Base-by-base conservation (phyloP, 2,329 filamentous ascomycete species). In the Curvularia sp. region DNA sequence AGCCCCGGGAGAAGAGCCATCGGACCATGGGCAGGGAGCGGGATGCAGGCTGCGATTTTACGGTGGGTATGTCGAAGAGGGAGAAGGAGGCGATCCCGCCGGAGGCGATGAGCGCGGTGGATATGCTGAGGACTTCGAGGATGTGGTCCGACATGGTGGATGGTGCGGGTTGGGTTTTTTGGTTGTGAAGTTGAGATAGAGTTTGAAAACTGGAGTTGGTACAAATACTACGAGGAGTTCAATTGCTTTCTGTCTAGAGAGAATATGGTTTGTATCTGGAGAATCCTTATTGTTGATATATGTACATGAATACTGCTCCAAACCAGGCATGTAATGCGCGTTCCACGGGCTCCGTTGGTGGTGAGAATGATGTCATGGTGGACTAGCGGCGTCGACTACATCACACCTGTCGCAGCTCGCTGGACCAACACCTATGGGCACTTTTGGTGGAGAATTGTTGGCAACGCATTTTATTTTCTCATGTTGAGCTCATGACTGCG, bases 1-100 rank as follows among this genome's bases (percentile, higher is more conserved):
- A 77, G 50, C 75, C 76, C 0, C 75, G 71, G 35, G 69, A 75
- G 63, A 77, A 78, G 31, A 77, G 71, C 75, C 75, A 78, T 42
- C 73, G 72, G 2, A 60, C 70, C 41, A 66, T 61, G n/a, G 76
- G 75, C 1, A 77, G 70, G 1, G 76, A 75, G 50, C 74, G 74
- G 1, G 74, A 76, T n/a, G 74, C 74, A 18, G 74, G 75, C 48
- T 76, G 75, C 1, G 75, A 72, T 59, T 65, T 61, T 10, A 77
- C 57, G 10, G 69, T 52, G 12, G 73, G 74, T 6, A 73, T 57
- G 55, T 72, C 66, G 65, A 77, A 77, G 48, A 75, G 53, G 30
- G 75, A 73, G 33, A 75, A 59, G 18, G 70, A 62, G 13, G 73
- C 70, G 55, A 78, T 77, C 35, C 73, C 74, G 38, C 75, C 75